Evolutionary conservation across 768 basidiomycete species (phyloP).

Genomic region (Suillus plorans): DNA sequence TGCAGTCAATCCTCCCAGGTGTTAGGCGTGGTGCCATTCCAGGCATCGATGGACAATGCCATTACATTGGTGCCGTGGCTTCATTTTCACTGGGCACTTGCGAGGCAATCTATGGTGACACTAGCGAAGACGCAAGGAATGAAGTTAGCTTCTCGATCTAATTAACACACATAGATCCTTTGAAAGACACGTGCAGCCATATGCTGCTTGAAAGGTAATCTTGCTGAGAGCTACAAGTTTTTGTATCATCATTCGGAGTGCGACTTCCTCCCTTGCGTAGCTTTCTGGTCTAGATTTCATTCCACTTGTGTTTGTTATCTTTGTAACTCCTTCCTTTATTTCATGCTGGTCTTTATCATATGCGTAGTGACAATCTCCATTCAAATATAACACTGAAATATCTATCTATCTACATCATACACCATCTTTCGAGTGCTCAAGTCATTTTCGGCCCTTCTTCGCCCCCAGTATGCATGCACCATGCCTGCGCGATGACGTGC

Average conservation of each 20-base stretch:
- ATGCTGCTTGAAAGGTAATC: slow-evolving; percentile 85
- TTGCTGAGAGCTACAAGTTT: slow-evolving; percentile 84
- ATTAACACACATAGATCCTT: slow-evolving; percentile 82
- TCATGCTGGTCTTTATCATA: too few species aligned
- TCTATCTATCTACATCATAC: too few species aligned
- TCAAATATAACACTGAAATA: too few species aligned
- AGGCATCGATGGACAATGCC: slow-evolving; percentile 50
- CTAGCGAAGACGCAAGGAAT: slow-evolving; percentile 80
- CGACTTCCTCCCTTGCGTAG: not conserved
- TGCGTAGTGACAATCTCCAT: too few species aligned
- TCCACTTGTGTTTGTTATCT: too few species aligned
- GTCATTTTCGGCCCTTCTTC: too few species aligned
- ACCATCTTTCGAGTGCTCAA: too few species aligned
- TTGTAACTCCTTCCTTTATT: too few species aligned
- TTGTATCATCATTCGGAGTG: slow-evolving; percentile 80
- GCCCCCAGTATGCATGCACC: too few species aligned
- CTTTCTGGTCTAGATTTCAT: too few species aligned
- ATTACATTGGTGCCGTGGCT: slow-evolving; percentile 15
- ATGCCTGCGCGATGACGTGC: too few species aligned
- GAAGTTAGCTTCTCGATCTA: slow-evolving; percentile 97
- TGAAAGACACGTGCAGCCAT: slow-evolving; percentile 93
- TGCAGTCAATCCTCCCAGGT: slow-evolving; percentile 88
- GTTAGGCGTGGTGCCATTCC: slow-evolving; percentile 31
- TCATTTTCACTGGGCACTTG: slow-evolving; percentile 27
- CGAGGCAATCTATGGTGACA: slow-evolving; percentile 69